Percentiles rank a stretch among this genome's conserved stretches.
These are phyloP conservation scores for Schizochytrium sp. DNA, from an alignment of 108 stramenopile species.

Conservation along the genomic window DNA sequence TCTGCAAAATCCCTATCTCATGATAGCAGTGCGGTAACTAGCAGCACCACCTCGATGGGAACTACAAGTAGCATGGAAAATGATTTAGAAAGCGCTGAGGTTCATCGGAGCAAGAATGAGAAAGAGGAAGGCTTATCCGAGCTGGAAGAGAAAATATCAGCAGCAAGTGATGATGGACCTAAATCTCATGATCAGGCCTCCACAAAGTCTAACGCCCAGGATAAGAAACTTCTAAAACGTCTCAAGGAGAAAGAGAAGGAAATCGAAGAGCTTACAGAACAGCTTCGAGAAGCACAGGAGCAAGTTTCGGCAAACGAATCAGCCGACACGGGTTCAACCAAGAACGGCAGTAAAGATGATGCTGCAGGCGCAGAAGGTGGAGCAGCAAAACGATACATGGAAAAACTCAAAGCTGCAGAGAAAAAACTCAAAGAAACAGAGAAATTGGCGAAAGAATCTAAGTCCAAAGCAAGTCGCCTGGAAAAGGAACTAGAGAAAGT, in stretches of 20 bases:
- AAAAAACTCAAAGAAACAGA: constrained; percentile 57
- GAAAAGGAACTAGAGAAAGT: constrained; percentile 55
- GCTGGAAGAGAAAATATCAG: background rate
- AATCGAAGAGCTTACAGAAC: background rate
- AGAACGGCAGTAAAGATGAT: background rate
- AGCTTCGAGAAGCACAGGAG: background rate
- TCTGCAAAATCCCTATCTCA: too few relatives aligned
- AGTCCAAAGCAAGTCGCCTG: constrained; percentile 9
- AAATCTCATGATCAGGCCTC: background rate
- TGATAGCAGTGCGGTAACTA: too few relatives aligned
- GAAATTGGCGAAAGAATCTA: constrained; percentile 9
- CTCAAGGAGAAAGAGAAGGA: constrained; percentile 13
- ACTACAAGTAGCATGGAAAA: too few relatives aligned
- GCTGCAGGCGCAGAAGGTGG: background rate
- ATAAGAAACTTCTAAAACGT: background rate
- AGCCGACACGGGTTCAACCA: background rate
- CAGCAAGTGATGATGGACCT: background rate
- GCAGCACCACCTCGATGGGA: too few relatives aligned
- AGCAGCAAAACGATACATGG: constrained; percentile 46
- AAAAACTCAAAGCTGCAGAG: constrained; percentile 55
- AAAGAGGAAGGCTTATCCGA: too few relatives aligned
- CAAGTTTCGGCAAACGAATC: background rate
- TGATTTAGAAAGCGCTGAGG: too few relatives aligned
- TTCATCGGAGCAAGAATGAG: too few relatives aligned
- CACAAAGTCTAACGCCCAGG: background rate